Evolutionary conservation across 164 flowering plant species (phyloP), one percentile per base, ranked within the genome.

Genomic region (Paratinospora sagittata): DNA sequence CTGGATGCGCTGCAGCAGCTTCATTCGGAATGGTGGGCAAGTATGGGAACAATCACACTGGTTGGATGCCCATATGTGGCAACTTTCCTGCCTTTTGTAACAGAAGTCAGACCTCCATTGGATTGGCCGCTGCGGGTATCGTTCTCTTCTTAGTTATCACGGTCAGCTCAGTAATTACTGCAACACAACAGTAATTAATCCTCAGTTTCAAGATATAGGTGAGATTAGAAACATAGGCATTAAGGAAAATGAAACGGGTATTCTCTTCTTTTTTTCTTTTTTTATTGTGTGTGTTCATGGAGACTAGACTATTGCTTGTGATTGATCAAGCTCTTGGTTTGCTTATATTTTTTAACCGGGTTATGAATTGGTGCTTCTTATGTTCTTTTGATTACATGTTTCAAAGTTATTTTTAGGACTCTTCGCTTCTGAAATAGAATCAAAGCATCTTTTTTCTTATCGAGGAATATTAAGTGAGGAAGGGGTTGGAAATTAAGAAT

Each of bases 1-100:
- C 88, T 1, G 90, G 83, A 60, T 78, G 81, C 47, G 79, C 88
- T 0, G 90, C 92, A 0, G 89, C 87, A 4, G 73, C 81, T 0
- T 85, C 90, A 2, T 70, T 82, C 10, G 89, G 88, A 0, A 82
- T 70, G n/a, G 70, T 90, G 65, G 86, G 84, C 1, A 63, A 33
- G 5, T 74, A 76, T 69, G 96, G 96, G 9, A 81, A 85, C 49
- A 9, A 39, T 11, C 78, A 84, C 27, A 66, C 79, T 0, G 83
- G 80, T 10, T 90, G 96, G 96, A 1, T 41, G 19, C 68, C 86
- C 1, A 67, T 88, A 8, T 90, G 96, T 65, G 78, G 64, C 12
- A 12, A 52, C 3, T 81, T 82, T 12, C 47, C 17, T 11, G 81
- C 72, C 71, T 90, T 84, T 74, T 90, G 96, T 70, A n/a, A 77